A percentile compares a stretch with the other conserved stretches of the same genome.
These are phyloP conservation scores for Xylaria venustula DNA, from an alignment of 495 filamentous ascomycete genomes.

Conservation along the genomic window DNA sequence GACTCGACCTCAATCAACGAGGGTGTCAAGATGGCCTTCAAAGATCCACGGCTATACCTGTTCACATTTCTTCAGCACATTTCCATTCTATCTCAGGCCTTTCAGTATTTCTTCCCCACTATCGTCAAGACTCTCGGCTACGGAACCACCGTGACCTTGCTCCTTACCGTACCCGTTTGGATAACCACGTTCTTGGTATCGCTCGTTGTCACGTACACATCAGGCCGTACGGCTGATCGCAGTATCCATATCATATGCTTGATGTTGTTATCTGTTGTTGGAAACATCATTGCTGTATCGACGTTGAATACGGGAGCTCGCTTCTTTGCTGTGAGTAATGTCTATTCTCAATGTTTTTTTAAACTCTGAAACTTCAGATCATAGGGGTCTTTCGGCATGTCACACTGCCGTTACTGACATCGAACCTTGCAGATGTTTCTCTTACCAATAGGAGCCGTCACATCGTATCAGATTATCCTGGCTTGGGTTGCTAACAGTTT, in stretches of 20 bases:
- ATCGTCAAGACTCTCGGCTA: constrained; percentile 54
- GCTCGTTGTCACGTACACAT: constrained; percentile 37
- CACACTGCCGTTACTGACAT: not conserved
- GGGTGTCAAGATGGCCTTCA: constrained; percentile 37
- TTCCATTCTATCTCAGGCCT: constrained; percentile 40
- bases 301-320: constrained; percentile 45
- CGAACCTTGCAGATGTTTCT: constrained; percentile 34
- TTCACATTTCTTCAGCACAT: constrained; percentile 47
- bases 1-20: constrained; percentile 30
- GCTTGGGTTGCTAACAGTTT: constrained; percentile 56
- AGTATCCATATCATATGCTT: constrained; percentile 44
- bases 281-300: constrained; percentile 48
- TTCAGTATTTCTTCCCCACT: constrained; percentile 56
- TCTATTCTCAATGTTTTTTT: too few species aligned
- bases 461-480: constrained; percentile 47
- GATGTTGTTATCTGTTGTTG: constrained; percentile 45
- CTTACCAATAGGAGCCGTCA: constrained; percentile 50
- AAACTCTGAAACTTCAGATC: not conserved
- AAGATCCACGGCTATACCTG: constrained; percentile 44
- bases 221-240: constrained; percentile 39
- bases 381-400: not conserved
- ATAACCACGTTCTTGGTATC: constrained; percentile 33
- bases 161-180: constrained; percentile 54
- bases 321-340: constrained; percentile 41
- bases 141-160: constrained; percentile 48